A percentile compares a stretch with the other conserved stretches of the same genome.
Evolutionary conservation across 805 yeast genomes (phyloP).

Genomic region (Ogataea nakhonphanomensis): DNA sequence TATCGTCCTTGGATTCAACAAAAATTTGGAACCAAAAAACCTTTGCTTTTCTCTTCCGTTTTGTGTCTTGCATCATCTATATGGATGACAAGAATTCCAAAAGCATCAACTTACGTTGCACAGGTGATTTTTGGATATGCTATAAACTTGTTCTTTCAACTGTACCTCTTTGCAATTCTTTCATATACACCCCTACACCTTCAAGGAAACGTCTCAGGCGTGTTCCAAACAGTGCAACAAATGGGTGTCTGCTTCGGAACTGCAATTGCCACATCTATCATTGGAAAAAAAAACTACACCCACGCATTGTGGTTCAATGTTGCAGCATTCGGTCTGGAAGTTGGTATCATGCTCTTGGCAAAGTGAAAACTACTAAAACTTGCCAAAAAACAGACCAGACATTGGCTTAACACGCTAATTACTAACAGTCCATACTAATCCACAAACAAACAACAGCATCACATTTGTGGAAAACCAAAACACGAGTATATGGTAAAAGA

Average conservation of each 20-base stretch:
- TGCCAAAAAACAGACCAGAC: no score
- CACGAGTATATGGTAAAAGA: no score
- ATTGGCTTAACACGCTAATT: no score
- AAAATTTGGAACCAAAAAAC: slow-evolving; percentile 23
- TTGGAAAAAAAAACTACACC: no score
- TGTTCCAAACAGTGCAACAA: slow-evolving; percentile 36
- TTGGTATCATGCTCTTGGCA: no score
- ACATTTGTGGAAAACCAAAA: no score
- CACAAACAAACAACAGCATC: no score
- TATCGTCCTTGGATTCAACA: slow-evolving; percentile 14
- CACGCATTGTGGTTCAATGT: no score
- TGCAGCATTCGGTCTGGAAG: no score
- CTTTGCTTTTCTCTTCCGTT: slow-evolving; percentile 12
- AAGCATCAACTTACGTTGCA: slow-evolving; percentile 27
- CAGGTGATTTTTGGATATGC: slow-evolving; percentile 19
- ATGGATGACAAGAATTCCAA: slow-evolving; percentile 23
- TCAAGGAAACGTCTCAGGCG: slow-evolving; percentile 39
- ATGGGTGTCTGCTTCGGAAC: slow-evolving; percentile 31
- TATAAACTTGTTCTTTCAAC: slow-evolving; percentile 33
- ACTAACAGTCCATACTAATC: no score
- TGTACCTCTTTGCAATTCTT: slow-evolving; percentile 32
- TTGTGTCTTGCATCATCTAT: slow-evolving; percentile 14
- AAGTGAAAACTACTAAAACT: no score
- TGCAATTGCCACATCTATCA: slow-evolving; percentile 27
- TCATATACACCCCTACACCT: slow-evolving; percentile 35